These are phyloP conservation scores for Bonnemaisonia californica DNA, from an alignment of 31 red algal species.

Conservation along the genomic window DNA sequence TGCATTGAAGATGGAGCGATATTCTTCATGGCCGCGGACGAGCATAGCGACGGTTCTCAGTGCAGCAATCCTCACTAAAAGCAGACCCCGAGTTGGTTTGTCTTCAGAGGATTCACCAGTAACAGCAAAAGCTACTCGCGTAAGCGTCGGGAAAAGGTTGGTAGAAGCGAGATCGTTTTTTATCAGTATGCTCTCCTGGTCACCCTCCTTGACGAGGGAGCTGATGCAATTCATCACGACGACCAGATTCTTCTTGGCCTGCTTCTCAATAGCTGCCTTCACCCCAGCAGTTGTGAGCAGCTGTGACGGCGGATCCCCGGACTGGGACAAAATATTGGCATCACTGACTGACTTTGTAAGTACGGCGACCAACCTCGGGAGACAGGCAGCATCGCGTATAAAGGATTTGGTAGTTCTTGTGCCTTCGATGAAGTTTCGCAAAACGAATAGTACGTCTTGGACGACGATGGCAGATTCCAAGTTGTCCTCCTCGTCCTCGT, in stretches of 20 bases:
- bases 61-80: conserved; percentile 40
- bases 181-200: conserved; percentile 37
- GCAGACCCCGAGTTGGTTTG: neutral
- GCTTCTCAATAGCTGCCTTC: conserved; percentile 48
- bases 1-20: conserved; percentile 37
- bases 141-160: conserved; percentile 30
- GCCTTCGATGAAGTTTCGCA: conserved; percentile 69
- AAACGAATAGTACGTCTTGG: conserved; percentile 73
- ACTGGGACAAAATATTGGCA: conserved; percentile 1
- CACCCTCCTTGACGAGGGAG: conserved; percentile 46
- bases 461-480: conserved; percentile 64
- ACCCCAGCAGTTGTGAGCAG: neutral
- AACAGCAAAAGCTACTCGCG: conserved; percentile 19
- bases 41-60: conserved; percentile 49
- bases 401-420: conserved; percentile 70
- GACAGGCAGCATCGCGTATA: conserved; percentile 87
- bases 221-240: conserved; percentile 59
- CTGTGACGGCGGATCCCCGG: neutral
- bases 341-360: conserved; percentile 42
- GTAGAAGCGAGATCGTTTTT: conserved; percentile 53
- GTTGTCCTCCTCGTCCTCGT: conserved; percentile 41
- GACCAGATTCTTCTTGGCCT: conserved; percentile 52
- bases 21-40: conserved; percentile 55
- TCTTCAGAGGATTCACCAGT: neutral
- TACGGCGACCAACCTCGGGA: conserved; percentile 71